phyloP scores from a whole-genome alignment of 352 stramenopile species.

The Sclerospora graminicola region DNA sequence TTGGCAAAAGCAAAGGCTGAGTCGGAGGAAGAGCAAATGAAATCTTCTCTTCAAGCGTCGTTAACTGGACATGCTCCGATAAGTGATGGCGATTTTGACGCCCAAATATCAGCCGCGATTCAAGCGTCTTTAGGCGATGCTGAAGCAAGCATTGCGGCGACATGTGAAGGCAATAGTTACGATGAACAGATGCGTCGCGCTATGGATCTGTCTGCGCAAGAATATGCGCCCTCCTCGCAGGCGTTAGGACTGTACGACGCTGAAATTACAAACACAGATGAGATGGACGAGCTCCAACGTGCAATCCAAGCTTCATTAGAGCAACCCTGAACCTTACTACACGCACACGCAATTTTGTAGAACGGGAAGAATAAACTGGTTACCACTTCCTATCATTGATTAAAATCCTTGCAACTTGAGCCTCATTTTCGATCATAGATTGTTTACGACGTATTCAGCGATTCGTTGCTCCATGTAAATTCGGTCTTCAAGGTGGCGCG shows the following conservation, averaged over 20 bases:
- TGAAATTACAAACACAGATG: constrained; percentile 30
- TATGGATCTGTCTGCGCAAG: constrained; percentile 51
- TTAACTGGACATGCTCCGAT: constrained; percentile 11
- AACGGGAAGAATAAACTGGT: not conserved
- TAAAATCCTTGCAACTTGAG: constrained; percentile 1
- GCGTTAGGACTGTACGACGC: constrained; percentile 10
- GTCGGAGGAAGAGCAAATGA: constrained; percentile 69
- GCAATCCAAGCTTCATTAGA: constrained; percentile 74
- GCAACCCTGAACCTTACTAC: constrained; percentile 21
- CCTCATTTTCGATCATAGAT: constrained; percentile 43
- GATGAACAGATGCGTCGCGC: constrained; percentile 53
- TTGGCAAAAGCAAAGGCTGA: constrained; percentile 53
- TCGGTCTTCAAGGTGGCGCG: constrained; percentile 84
- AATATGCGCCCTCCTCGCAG: constrained; percentile 24
- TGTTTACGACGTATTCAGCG: constrained; percentile 66
- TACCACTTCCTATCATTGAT: no score
- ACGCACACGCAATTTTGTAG: constrained; percentile 8
- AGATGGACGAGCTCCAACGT: constrained; percentile 68
- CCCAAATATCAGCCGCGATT: constrained; percentile 54
- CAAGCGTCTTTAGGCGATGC: constrained; percentile 40
- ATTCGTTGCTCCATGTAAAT: constrained; percentile 96
- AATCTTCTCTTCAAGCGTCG: constrained; percentile 55
- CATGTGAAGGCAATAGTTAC: constrained; percentile 17
- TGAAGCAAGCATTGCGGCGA: not conserved
- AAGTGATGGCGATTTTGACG: constrained; percentile 31